A percentile compares a stretch with the other conserved stretches of the same genome.
Evolutionary conservation across 2,329 filamentous ascomycete genomes (phyloP).

Genomic region (Verticillium zaregamsianum): DNA sequence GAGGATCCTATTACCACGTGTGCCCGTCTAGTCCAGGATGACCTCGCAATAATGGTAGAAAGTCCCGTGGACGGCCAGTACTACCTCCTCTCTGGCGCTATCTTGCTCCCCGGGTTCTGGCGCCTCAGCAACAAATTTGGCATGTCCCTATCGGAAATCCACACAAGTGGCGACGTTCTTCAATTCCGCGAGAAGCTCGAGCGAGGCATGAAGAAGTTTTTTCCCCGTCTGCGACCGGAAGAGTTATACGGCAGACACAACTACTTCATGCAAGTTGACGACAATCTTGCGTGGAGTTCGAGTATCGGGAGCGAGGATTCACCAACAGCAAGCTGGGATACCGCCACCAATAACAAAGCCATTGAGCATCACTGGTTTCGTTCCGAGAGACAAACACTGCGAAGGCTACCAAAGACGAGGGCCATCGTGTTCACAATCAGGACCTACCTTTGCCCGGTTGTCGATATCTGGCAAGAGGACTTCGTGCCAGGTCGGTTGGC

Average conservation of each 20-base stretch:
- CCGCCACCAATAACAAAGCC: slow-evolving; percentile 68
- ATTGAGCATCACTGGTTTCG: slow-evolving; percentile 74
- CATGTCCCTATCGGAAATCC: slow-evolving; percentile 74
- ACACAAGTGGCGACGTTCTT: slow-evolving; percentile 72
- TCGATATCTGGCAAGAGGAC: slow-evolving; percentile 62
- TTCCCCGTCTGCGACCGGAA: slow-evolving; percentile 64
- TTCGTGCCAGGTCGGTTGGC: slow-evolving; percentile 77
- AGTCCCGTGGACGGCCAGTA: slow-evolving; percentile 66
- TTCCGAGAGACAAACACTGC: slow-evolving; percentile 68
- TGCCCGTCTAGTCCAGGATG: slow-evolving; percentile 72
- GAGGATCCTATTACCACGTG: slow-evolving; percentile 77
- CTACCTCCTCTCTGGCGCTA: slow-evolving; percentile 71
- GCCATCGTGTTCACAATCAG: slow-evolving; percentile 71
- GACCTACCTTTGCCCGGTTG: slow-evolving; percentile 74
- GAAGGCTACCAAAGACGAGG: slow-evolving; percentile 54
- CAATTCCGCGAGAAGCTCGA: slow-evolving; percentile 67
- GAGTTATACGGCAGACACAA: slow-evolving; percentile 63
- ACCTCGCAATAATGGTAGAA: slow-evolving; percentile 81
- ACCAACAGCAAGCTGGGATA: slow-evolving; percentile 64
- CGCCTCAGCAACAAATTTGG: slow-evolving; percentile 74
- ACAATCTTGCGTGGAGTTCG: slow-evolving; percentile 67
- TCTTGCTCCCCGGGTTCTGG: slow-evolving; percentile 81
- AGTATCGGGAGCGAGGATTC: slow-evolving; percentile 72
- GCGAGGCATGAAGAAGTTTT: slow-evolving; percentile 78
- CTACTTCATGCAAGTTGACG: slow-evolving; percentile 85